Evolutionary conservation across 1,139 yeast species (phyloP).

Genomic region (Geotrichum aggregatum): DNA sequence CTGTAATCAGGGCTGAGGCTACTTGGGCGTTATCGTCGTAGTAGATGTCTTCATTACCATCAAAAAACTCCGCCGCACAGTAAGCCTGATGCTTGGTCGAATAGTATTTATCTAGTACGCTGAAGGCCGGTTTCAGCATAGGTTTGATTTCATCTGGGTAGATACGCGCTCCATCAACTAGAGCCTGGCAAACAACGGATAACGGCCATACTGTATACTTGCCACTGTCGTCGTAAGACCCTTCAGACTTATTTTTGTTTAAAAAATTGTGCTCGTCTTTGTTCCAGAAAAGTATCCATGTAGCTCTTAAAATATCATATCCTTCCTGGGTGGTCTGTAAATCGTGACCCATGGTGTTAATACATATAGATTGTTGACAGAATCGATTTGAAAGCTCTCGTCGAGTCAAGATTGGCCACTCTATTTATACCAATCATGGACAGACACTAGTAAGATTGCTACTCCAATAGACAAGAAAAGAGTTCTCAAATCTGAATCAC

Average conservation of each 20-base stretch:
- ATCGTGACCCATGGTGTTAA: no score
- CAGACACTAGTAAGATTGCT: no score
- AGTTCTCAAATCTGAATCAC: no score
- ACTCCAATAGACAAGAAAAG: no score
- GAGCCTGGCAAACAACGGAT: slow-evolving; percentile 58
- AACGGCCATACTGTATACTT: slow-evolving; percentile 66
- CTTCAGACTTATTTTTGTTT: slow-evolving; percentile 37
- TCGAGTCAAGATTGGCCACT: no score
- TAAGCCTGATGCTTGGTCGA: slow-evolving; percentile 50
- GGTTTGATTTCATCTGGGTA: slow-evolving; percentile 57
- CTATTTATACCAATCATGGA: no score
- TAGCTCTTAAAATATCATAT: slow-evolving; percentile 10
- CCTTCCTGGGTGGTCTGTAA: no score
- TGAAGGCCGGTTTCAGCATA: slow-evolving; percentile 52
- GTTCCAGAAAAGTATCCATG: slow-evolving; percentile 33
- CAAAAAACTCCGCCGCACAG: slow-evolving; percentile 56
- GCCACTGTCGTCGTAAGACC: slow-evolving; percentile 52
- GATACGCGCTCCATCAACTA: slow-evolving; percentile 58
- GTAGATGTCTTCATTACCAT: slow-evolving; percentile 60
- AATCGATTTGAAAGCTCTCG: no score
- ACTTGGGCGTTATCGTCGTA: slow-evolving; percentile 78
- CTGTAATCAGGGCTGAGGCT: slow-evolving; percentile 61
- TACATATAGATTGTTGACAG: no score
- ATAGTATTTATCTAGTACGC: slow-evolving; percentile 52
- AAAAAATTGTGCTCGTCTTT: slow-evolving; percentile 25